Evolutionary conservation across 495 filamentous ascomycete genomes (phyloP).

Genomic region (Podospora sp.): DNA sequence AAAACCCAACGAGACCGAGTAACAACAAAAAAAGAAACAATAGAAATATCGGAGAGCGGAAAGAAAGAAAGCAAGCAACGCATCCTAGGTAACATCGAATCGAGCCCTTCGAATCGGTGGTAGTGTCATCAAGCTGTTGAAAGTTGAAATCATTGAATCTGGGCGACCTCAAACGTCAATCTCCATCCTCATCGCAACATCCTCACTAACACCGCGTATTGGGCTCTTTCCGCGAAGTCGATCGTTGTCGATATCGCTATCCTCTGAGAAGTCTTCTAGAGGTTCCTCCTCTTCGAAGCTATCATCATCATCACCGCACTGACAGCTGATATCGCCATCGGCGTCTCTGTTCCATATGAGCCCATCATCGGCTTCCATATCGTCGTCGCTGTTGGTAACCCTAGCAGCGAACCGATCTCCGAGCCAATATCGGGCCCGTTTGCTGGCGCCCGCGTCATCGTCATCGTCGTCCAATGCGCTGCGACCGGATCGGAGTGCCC

Average conservation of each 20-base stretch:
- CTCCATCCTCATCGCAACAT: constrained; percentile 73
- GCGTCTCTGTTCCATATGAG: constrained; percentile 54
- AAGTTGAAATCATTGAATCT: constrained; percentile 9
- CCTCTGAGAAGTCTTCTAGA: constrained; percentile 52
- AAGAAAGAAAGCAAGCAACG: constrained; percentile 7
- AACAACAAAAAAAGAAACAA: not conserved
- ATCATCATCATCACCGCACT: constrained; percentile 55
- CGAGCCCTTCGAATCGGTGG: not conserved
- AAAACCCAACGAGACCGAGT: not conserved
- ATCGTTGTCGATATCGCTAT: constrained; percentile 40
- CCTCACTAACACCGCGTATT: constrained; percentile 71
- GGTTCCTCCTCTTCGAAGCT: constrained; percentile 55
- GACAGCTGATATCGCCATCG: constrained; percentile 52
- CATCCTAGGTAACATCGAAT: constrained; percentile 1
- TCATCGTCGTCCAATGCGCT: constrained; percentile 12
- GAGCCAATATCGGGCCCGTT: constrained; percentile 59
- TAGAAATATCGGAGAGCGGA: not conserved
- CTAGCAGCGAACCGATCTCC: constrained; percentile 61
- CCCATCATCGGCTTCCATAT: constrained; percentile 46
- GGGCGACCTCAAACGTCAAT: constrained; percentile 41
- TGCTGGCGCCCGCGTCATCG: constrained; percentile 19
- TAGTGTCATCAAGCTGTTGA: not conserved
- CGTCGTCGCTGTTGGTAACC: constrained; percentile 45
- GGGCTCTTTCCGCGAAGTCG: constrained; percentile 54
- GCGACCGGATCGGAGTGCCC: constrained; percentile 13